A percentile compares a stretch with the other conserved stretches of the same genome.
These are phyloP conservation scores for Theobroma cacao DNA, from an alignment of 345 rosid genomes.

Conservation along the genomic window DNA sequence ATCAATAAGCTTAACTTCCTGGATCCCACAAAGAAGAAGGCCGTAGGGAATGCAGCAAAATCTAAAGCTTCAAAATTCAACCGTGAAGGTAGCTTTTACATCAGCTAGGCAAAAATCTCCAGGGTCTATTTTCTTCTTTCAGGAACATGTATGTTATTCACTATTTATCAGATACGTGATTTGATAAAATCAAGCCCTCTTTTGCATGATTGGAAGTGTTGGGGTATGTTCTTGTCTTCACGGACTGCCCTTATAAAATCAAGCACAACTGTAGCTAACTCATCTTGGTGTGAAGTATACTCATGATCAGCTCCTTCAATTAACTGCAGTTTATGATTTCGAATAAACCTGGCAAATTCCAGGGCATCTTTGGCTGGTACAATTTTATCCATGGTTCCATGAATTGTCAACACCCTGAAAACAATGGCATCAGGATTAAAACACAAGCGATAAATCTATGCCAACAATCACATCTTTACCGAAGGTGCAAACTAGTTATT, in stretches of 20 bases:
- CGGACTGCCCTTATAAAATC: constrained; percentile 42
- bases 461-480: background rate
- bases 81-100: background rate
- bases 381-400: constrained; percentile 62
- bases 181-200: constrained; percentile 7
- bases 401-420: constrained; percentile 78
- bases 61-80: background rate
- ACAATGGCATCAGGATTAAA: background rate
- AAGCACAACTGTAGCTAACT: constrained; percentile 46
- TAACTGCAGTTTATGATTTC: constrained; percentile 55
- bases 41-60: background rate
- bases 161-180: constrained; percentile 21
- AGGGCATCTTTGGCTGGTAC: constrained; percentile 64
- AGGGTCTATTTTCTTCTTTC: background rate
- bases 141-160: background rate
- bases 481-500: background rate
- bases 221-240: constrained; percentile 6
- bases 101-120: background rate
- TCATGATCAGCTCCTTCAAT: constrained; percentile 90
- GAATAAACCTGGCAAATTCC: constrained; percentile 60
- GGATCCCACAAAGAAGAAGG: background rate
- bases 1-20: background rate
- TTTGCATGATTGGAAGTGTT: background rate
- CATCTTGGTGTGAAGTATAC: constrained; percentile 63
- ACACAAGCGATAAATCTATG: background rate